Evolutionary conservation across 257 asterid species (phyloP), one percentile per base, ranked within the genome.

Genomic region (Echium plantagineum): DNA sequence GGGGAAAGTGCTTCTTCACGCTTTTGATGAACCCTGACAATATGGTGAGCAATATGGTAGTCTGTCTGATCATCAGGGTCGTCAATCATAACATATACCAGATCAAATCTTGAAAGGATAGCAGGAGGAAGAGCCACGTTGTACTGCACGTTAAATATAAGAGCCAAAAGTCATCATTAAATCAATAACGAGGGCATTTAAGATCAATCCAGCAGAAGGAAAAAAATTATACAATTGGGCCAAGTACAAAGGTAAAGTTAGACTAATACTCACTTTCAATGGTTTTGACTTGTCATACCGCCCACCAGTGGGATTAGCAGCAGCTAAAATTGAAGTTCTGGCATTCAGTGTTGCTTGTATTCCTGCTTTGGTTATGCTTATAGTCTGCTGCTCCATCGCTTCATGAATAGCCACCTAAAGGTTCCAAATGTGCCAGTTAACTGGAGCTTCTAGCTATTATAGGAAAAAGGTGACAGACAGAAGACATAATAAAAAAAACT

Each of bases 101-200:
- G 83, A 79, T 93, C 99, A 66, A 93, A 93, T 75, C 99, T 89
- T 67, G 99, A 93, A 69, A 93, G 99, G 57, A 93, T 89, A 55
- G 99, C 99, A 61, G 99, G 99, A 64, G 99, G 97, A 70, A 93
- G 95, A 24, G 96, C 99, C 63, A 93, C 97, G 67, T 93, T 93
- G 60, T 93, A 93, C 99, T 93, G 94, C 71, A 80, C 55, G 75
- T 10, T 75, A 38, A 15, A 42, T 19, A 63, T 21, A 19, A 69
- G 51, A 66, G 32, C 67, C n/a, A 47, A 58, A 72, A 35, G 76
- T 67, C 57, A 57, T 42, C 56, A 63, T 22, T 6, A 28, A 28
- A 28, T 28, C 0, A 28, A 64, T 55, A 47, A 2, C 42, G 2
- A 0, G 16, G 12, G 49, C 5, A 35, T 38, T 55, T 26, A 68